Evolutionary conservation across 192 early-diverging fungal species (phyloP).

Genomic region (Ambispora gerdemannii): DNA sequence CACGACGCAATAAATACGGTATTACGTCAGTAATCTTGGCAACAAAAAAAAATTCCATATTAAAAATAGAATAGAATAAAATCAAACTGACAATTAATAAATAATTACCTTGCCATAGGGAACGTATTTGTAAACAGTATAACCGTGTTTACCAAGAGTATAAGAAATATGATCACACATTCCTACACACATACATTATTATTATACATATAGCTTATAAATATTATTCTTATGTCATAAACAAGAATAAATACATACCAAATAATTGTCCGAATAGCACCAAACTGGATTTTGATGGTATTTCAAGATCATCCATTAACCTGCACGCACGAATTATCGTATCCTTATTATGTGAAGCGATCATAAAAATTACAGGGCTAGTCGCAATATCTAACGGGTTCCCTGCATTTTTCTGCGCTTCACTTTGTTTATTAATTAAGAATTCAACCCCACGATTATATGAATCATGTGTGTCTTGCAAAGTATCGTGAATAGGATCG

Average conservation of each 20-base stretch:
- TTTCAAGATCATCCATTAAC: conserved; percentile 56
- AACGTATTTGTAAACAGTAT: conserved; percentile 88
- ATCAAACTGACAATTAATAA: neutral
- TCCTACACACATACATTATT: conserved; percentile 34
- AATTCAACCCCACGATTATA: conserved; percentile 78
- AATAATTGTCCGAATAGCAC: conserved; percentile 93
- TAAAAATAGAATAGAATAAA: neutral
- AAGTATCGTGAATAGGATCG: conserved; percentile 77
- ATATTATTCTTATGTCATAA: neutral
- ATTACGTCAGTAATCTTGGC: conserved; percentile 76
- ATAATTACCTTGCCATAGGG: conserved; percentile 68
- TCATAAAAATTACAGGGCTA: conserved; percentile 68
- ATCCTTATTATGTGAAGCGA: conserved; percentile 88
- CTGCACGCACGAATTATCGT: conserved; percentile 63
- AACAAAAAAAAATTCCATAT: neutral
- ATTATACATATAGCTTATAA: neutral
- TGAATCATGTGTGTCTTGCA: conserved; percentile 77
- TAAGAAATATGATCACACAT: conserved; percentile 93
- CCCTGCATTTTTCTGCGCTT: neutral
- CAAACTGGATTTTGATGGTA: conserved; percentile 53
- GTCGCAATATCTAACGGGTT: conserved; percentile 25
- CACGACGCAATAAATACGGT: conserved; percentile 89
- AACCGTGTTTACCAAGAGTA: conserved; percentile 70
- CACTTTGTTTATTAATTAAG: conserved; percentile 58
- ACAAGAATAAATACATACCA: conserved; percentile 34